phyloP scores from a whole-genome alignment of 169 alveolate genomes.

The Theileria luwenshuni region DNA sequence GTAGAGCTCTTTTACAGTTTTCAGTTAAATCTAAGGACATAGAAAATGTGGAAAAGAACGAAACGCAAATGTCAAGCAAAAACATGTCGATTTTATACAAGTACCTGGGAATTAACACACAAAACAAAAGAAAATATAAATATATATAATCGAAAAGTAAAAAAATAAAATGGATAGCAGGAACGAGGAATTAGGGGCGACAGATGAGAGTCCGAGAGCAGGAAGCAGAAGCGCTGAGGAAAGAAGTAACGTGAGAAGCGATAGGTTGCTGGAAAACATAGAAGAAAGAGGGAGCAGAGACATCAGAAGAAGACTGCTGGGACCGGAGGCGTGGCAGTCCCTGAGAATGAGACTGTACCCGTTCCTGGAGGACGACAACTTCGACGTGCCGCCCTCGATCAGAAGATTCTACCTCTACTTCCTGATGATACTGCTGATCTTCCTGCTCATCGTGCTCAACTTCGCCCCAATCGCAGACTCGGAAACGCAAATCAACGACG shows the following conservation, averaged over 20 bases:
- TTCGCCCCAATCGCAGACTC: conserved; percentile 6
- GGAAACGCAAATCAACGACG: not conserved
- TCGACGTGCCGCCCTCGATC: not conserved
- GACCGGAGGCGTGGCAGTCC: conserved; percentile 21
- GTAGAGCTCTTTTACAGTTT: not conserved
- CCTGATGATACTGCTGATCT: conserved; percentile 6
- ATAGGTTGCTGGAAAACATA: not conserved
- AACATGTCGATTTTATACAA: conserved; percentile 1
- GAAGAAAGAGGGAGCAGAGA: not conserved
- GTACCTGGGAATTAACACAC: not conserved
- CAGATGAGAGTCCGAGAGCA: conserved; percentile 4
- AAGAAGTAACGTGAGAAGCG: not conserved
- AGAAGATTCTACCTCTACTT: conserved; percentile 13
- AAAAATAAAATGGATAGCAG: not conserved
- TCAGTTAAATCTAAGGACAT: not conserved
- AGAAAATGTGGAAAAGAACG: not conserved
- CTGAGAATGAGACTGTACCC: conserved; percentile 16
- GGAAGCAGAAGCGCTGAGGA: too few relatives aligned
- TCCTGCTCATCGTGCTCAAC: conserved; percentile 16
- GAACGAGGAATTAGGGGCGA: not conserved
- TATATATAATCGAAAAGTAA: not conserved
- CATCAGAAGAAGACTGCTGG: not conserved
- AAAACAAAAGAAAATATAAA: not conserved
- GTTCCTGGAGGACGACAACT: not conserved
- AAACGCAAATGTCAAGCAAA: not conserved